Evolutionary conservation across 208 protist species (phyloP), one percentile per base, ranked within the genome.

Genomic region (Trypanosoma theileri): DNA sequence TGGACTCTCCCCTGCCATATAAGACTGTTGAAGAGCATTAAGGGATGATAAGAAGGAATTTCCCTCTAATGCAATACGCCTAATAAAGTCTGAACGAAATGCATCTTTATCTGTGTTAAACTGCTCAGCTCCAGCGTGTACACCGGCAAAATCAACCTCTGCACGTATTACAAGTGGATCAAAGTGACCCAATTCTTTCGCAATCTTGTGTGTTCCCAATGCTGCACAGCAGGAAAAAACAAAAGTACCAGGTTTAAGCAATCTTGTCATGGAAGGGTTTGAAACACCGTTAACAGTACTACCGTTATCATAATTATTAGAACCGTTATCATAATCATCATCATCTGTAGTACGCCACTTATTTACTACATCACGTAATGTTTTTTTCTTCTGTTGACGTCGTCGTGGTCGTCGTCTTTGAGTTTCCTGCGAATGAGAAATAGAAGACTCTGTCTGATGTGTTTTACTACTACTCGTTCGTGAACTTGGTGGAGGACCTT

Each of bases 181-280:
- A 9, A 75, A 58, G 60, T 87, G 82, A 0, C 71, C 73, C 22
- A 93, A 62, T n/a, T 85, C 69, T 51, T 65, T 26, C 12, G 85
- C 78, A n/a, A 93, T 77, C 56, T 88, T 90, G 40, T 65, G 69
- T 22, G 41, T 65, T 3, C 75, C 74, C 44, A 85, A 71, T 16
- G 79, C 82, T 1, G 82, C 78, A 60, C 89, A 78, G 35, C 79
- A 86, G 21, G 81, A 90, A 59, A 92, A 70, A 55, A 94, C 63
- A 54, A 94, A 45, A 13, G 84, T 76, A 41, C 69, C 79, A 12
- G 74, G 73, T 16, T 57, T 63, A 21, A 87, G 42, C 13, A 75
- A 28, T 31, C 31, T 0, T 55, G 69, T 75, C 31, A 58, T 56
- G 4, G 45, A 3, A 21, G 65, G 44, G 31, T 31, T 24, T 12